These are phyloP conservation scores for Penicillium sp. DNA, from an alignment of 2,329 filamentous ascomycete species.

Conservation along the genomic window DNA sequence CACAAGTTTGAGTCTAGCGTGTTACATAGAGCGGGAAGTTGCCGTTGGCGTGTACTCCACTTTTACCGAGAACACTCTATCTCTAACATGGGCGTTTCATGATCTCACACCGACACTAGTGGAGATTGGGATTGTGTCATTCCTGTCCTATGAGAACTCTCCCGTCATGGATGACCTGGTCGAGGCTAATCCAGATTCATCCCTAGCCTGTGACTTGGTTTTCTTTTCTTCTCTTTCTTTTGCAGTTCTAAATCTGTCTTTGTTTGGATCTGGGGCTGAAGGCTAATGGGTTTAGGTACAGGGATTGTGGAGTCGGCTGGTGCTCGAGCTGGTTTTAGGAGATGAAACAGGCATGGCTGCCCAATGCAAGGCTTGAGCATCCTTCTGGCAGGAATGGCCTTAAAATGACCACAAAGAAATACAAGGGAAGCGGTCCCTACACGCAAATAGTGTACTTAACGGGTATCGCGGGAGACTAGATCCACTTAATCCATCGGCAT, in stretches of 20 bases:
- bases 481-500: neutral
- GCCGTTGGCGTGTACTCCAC: constrained; percentile 7
- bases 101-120: constrained; percentile 1
- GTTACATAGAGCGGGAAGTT: neutral
- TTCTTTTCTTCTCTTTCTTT: neutral
- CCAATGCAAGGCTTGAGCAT: neutral
- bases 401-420: neutral
- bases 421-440: neutral
- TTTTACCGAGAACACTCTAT: constrained; percentile 8
- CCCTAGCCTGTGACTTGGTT: neutral
- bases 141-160: neutral
- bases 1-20: neutral
- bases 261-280: neutral
- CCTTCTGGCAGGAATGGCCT: neutral
- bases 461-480: neutral
- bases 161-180: neutral
- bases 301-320: neutral
- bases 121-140: neutral
- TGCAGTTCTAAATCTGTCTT: neutral
- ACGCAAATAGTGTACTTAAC: neutral
- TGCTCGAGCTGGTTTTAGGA: neutral
- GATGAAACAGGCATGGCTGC: neutral
- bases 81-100: constrained; percentile 19
- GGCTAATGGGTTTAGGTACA: neutral
- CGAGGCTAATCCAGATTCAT: neutral